Base-by-base conservation (phyloP, 129 eudicot genomes). In the Flaveria linearis region DNA sequence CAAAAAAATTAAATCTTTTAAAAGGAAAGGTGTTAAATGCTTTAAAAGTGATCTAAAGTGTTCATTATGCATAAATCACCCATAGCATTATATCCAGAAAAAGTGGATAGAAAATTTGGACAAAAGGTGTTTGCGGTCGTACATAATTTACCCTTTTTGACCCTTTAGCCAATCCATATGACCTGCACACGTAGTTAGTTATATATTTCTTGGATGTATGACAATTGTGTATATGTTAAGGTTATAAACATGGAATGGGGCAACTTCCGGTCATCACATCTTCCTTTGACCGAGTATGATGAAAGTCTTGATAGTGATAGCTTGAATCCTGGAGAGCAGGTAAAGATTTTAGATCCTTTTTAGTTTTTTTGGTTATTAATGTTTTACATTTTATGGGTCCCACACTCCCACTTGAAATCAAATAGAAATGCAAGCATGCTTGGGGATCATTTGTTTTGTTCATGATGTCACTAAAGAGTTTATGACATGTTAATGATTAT, bases 221-320 rank as follows among this genome's bases (percentile, higher is more conserved):
- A 65, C 68, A 41, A 15, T 73, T 74, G 61, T 62, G 22, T 9
- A 33, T 72, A 30, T 49, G 25, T 85, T 25, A 57, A 92, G 98
- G 96, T 93, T 78, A 85, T 93, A 82, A 93, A 93, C 76, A 90
- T 85, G 91, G 98, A 93, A 73, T 90, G 96, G 98, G 96, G 96
- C 61, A 87, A 85, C 85, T 93, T 93, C 64, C 82, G 85, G 9
- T 82, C 96, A 57, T 88, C 95, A 8, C 95, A 90, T 86, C 92
- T 93, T 86, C 98, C 98, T 45, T 69, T 93, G 18, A 93, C 95
- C 1, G 95, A 90, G 50, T 93, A 85, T 51, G 98, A 93, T 67
- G 82, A 77, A 46, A 81, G 70, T 46, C 85, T 93, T 61, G 98
- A 93, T 79, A 81, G 47, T 7, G 96, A 90, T 33, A 90, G 96